Conservation (phyloP, 108 stramenopile species). For the Bacterosira constricta region DNA sequence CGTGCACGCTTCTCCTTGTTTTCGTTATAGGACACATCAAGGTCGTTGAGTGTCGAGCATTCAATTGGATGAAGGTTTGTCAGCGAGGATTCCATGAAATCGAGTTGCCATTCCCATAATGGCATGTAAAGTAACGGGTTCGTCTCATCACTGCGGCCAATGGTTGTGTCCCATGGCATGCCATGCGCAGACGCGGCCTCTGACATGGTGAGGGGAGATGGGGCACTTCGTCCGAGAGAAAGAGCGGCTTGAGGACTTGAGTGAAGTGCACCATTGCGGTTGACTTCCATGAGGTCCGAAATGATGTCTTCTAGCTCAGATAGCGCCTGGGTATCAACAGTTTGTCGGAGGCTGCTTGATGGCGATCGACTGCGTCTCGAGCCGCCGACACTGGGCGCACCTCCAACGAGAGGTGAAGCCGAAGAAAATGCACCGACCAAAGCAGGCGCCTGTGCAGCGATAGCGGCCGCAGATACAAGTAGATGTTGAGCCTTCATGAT, state of each 20-base stretch:
- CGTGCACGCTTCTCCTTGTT: conserved; percentile 75
- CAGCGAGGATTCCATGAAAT: conserved; percentile 75
- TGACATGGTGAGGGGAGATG: conserved; percentile 25
- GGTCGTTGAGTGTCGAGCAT: conserved; percentile 54
- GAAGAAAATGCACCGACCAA: conserved; percentile 14
- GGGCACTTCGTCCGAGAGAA: conserved; percentile 35
- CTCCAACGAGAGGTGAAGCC: background rate
- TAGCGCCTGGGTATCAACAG: conserved; percentile 12
- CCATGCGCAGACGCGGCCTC: conserved; percentile 67
- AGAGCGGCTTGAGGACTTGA: background rate
- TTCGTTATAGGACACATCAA: conserved; percentile 72
- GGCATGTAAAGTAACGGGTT: conserved; percentile 84
- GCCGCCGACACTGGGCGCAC: background rate
- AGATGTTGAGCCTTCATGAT: conserved; percentile 38
- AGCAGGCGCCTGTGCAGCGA: background rate
- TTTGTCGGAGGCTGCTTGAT: background rate
- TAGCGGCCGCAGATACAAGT: conserved; percentile 12
- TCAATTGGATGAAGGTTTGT: conserved; percentile 66
- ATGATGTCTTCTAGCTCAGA: conserved; percentile 30
- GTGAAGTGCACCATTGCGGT: background rate
- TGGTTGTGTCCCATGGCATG: conserved; percentile 84
- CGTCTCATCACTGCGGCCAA: conserved; percentile 54
- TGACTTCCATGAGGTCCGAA: background rate
- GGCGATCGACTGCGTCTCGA: background rate
- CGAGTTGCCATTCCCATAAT: conserved; percentile 89